A percentile compares a stretch with the other conserved stretches of the same genome.
Evolutionary conservation across 768 basidiomycete species (phyloP).

Genomic region (Leccinum subgranulosum): DNA sequence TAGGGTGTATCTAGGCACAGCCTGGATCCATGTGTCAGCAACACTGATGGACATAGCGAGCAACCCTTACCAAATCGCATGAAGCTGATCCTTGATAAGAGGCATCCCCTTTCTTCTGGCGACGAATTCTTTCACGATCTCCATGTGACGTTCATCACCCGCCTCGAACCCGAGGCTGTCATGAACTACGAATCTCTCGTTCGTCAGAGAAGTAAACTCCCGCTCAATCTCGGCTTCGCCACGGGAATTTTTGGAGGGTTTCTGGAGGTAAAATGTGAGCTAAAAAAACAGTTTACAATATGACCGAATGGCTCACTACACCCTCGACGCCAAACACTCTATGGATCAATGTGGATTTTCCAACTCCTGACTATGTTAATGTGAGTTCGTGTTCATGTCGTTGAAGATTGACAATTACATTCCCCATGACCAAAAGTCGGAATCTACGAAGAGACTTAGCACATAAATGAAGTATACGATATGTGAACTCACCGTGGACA

Average conservation of each 20-base stretch:
- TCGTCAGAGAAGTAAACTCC: background rate
- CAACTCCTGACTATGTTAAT: constrained; percentile 10
- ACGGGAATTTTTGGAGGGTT: background rate
- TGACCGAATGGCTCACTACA: background rate
- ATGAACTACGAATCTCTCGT: background rate
- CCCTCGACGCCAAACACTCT: too few species aligned
- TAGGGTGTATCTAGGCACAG: constrained; percentile 16
- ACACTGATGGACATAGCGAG: background rate
- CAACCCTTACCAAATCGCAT: constrained; percentile 10
- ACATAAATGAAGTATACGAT: background rate
- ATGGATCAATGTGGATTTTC: constrained; percentile 5
- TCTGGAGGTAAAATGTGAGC: background rate
- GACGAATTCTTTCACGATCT: background rate
- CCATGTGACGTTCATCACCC: background rate
- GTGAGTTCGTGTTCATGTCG: background rate
- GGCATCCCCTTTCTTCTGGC: constrained; percentile 1
- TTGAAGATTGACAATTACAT: background rate
- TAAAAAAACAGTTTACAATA: background rate
- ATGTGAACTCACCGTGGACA: constrained; percentile 1
- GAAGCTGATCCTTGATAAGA: constrained; percentile 6
- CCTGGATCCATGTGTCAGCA: constrained; percentile 2
- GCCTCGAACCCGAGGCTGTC: background rate
- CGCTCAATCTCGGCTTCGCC: background rate
- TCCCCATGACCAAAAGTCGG: constrained; percentile 14
- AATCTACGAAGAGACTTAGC: constrained; percentile 3